phyloP scores from a whole-genome alignment of 2,329 filamentous ascomycete species.

The Tolypocladium ophioglossoides region DNA sequence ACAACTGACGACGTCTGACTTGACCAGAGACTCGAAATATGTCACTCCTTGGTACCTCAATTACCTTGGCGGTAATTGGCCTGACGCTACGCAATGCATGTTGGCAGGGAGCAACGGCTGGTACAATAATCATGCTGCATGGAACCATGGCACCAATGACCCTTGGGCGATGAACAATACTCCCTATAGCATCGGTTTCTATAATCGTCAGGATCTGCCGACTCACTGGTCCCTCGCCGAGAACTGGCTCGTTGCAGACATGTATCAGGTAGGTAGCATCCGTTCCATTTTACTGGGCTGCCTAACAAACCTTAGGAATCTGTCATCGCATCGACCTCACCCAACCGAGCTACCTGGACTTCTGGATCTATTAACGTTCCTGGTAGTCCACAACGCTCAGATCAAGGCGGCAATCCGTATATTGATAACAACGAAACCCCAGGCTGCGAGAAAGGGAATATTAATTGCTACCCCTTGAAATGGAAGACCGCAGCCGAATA shows the following conservation, averaged over 20 bases:
- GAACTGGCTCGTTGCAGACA: conserved; percentile 42
- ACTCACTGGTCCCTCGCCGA: conserved; percentile 44
- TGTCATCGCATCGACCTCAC: conserved; percentile 40
- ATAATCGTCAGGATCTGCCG: conserved; percentile 39
- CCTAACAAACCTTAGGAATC: conserved; percentile 21
- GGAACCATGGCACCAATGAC: conserved; percentile 40
- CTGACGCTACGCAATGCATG: conserved; percentile 44
- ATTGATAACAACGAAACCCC: conserved; percentile 40
- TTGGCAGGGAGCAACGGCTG: conserved; percentile 40
- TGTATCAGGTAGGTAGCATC: conserved; percentile 37
- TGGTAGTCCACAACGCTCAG: conserved; percentile 27
- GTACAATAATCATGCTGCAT: conserved; percentile 37
- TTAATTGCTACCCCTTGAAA: conserved; percentile 42
- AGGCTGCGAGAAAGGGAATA: conserved; percentile 27
- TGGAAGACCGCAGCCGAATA: conserved; percentile 41
- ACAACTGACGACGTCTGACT: conserved; percentile 28
- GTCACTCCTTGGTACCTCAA: conserved; percentile 45
- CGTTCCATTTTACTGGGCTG: conserved; percentile 7
- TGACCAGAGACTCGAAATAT: conserved; percentile 27
- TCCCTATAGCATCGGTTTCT: conserved; percentile 40
- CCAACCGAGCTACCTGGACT: conserved; percentile 40
- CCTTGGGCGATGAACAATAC: conserved; percentile 44
- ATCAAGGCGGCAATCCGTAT: conserved; percentile 32
- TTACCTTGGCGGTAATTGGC: conserved; percentile 38
- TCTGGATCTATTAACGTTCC: conserved; percentile 41